Percentiles rank a stretch among this genome's conserved stretches.
These are phyloP conservation scores for Danielozyma ontarioensis DNA, from an alignment of 805 yeast genomes.

Conservation along the genomic window DNA sequence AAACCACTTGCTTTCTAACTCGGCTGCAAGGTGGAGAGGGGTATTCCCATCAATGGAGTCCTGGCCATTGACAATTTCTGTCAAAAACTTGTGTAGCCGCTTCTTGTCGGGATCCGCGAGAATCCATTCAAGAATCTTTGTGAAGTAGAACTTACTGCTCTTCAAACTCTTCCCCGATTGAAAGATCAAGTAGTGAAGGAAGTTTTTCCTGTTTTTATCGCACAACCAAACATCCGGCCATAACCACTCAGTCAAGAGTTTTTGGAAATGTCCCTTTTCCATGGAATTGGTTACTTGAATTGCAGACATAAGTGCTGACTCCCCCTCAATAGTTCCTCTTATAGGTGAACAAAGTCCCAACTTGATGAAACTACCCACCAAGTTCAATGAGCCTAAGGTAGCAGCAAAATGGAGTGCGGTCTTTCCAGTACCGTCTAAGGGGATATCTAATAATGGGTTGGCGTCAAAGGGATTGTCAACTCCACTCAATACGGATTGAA, in stretches of 20 bases:
- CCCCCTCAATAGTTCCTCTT: slow-evolving; percentile 35
- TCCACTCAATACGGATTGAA: slow-evolving; percentile 17
- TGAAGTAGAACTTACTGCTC: slow-evolving; percentile 30
- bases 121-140: slow-evolving; percentile 30
- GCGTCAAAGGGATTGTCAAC: slow-evolving; percentile 6
- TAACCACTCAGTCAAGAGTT: slow-evolving; percentile 56
- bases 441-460: slow-evolving; percentile 22
- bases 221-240: slow-evolving; percentile 52
- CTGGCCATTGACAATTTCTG: slow-evolving; percentile 26
- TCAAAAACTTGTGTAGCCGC: slow-evolving; percentile 8
- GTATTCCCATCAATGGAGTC: slow-evolving; percentile 35
- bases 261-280: slow-evolving; percentile 70
- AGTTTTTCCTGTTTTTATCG: slow-evolving; percentile 67
- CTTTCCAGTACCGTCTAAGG: slow-evolving; percentile 35
- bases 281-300: slow-evolving; percentile 79
- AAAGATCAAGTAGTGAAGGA: slow-evolving; percentile 80
- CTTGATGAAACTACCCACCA: slow-evolving; percentile 30
- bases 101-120: slow-evolving; percentile 15
- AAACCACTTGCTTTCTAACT: slow-evolving; percentile 34
- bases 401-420: slow-evolving; percentile 41
- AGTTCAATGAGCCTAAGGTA: slow-evolving; percentile 31
- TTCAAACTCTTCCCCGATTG: slow-evolving; percentile 25
- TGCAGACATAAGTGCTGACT: slow-evolving; percentile 51
- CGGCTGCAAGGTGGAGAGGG: slow-evolving; percentile 37
- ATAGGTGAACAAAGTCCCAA: slow-evolving; percentile 33